Evolutionary conservation across 2,329 filamentous ascomycete species (phyloP), one percentile per base, ranked within the genome.

Genomic region (Huntiella moniliformis): DNA sequence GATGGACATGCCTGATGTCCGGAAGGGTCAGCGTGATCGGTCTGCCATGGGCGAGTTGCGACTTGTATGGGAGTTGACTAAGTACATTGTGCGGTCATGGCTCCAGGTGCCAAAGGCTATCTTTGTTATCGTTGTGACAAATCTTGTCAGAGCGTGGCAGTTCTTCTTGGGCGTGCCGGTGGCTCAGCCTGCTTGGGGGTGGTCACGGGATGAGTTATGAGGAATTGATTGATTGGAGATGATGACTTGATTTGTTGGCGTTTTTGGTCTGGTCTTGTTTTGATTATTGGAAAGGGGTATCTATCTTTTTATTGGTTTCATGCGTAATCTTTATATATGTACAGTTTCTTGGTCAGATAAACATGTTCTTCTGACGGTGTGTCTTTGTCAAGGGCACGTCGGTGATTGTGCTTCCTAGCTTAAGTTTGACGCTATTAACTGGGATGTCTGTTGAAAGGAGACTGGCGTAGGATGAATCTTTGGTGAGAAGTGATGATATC

Each of bases 361-460:
- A 28, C 22, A 28, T 28, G 22, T 8, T 28, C 7, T 28, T 28
- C 22, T 28, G 22, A 28, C 22, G 22, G 10, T 28, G 22, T 28
- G 22, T 28, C 22, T 28, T 28, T 28, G 22, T 28, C 45, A 75
- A 54, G 17, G 58, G 52, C 4, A 77, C 56, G 46, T 67, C 65
- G 6, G 66, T 72, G 13, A 87, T 71, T 12, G 67, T 61, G 55
- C 86, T 87, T 4, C 82, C 82, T 55, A 86, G 76, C 63, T 86
- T 87, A 32, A 67, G 70, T 61, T 86, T 87, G 51, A 88, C 61
- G 6, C 69, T 71, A 5, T 68, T 61, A 41, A 84, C 74, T 1
- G 52, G 58, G 36, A 86, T 28, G 22, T 28, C 22, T 28, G 22
- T 28, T 10, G 22, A 28, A 7, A 28, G 5, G 22, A 28, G 22